Percentiles rank a stretch among this genome's conserved stretches.
These are phyloP conservation scores for Maudiozyma bulderi DNA, from an alignment of 805 yeast species.

Conservation along the genomic window DNA sequence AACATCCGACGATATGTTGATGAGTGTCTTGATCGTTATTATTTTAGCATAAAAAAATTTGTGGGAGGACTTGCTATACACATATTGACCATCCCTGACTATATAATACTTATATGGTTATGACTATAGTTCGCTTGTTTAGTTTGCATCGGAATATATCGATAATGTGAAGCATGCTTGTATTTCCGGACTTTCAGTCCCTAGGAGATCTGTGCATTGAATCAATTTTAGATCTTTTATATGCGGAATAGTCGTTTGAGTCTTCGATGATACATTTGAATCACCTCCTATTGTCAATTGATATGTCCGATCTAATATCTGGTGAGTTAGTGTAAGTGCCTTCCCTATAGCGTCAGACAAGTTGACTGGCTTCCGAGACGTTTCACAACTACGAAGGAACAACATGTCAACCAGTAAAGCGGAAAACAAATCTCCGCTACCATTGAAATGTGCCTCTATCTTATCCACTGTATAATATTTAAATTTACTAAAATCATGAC, in stretches of 20 bases:
- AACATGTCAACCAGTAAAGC: slow-evolving; percentile 49
- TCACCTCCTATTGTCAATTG: slow-evolving; percentile 16
- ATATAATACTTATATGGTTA: too few relatives aligned
- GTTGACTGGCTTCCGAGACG: not conserved
- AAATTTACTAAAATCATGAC: not conserved
- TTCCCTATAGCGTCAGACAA: slow-evolving; percentile 29
- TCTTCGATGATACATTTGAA: not conserved
- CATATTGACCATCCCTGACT: too few relatives aligned
- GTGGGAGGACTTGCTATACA: too few relatives aligned
- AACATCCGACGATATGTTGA: too few relatives aligned
- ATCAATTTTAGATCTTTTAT: too few relatives aligned
- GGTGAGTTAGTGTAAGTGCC: slow-evolving; percentile 33
- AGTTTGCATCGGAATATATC: too few relatives aligned
- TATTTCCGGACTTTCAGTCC: too few relatives aligned
- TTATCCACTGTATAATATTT: slow-evolving; percentile 9
- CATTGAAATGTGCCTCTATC: slow-evolving; percentile 55
- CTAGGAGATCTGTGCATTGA: too few relatives aligned
- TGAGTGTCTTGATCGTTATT: too few relatives aligned
- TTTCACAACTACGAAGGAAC: slow-evolving; percentile 15
- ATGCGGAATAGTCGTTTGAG: not conserved
- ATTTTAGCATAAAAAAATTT: too few relatives aligned
- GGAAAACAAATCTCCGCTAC: slow-evolving; percentile 66
- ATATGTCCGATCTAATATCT: slow-evolving; percentile 35
- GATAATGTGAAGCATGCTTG: too few relatives aligned
- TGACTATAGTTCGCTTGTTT: too few relatives aligned